These are phyloP conservation scores for Neonectria faginata DNA, from an alignment of 2,329 filamentous ascomycete species.

Conservation along the genomic window DNA sequence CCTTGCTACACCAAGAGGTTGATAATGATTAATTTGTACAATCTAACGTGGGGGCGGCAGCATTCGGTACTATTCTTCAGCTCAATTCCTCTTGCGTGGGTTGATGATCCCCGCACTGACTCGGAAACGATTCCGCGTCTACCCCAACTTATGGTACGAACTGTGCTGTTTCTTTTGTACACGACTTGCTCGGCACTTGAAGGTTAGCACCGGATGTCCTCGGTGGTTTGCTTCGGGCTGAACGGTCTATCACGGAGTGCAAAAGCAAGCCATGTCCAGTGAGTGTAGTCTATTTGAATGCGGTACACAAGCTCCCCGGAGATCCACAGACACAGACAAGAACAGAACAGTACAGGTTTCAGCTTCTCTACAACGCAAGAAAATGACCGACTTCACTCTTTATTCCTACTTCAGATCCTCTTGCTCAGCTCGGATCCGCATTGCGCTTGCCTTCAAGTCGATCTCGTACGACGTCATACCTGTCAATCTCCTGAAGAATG, in stretches of 20 bases:
- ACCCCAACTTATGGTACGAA: background rate
- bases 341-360: background rate
- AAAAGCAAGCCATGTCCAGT: background rate
- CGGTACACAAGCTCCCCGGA: background rate
- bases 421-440: constrained; percentile 71
- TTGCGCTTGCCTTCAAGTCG: constrained; percentile 67
- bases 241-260: background rate
- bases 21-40: no score
- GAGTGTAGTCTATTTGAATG: no score
- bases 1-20: no score
- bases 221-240: background rate
- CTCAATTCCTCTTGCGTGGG: no score
- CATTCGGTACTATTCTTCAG: no score
- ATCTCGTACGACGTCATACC: constrained; percentile 60
- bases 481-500: constrained; percentile 66
- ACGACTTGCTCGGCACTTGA: background rate
- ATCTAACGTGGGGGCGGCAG: no score
- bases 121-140: constrained; percentile 17
- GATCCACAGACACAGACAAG: background rate
- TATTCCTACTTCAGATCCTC: constrained; percentile 73
- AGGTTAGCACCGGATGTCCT: constrained; percentile 12
- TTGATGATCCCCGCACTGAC: constrained; percentile 11
- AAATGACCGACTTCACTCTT: constrained; percentile 55
- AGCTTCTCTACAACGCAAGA: background rate
- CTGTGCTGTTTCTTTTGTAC: background rate